A percentile compares a stretch with the other conserved stretches of the same genome.
Conservation (phyloP, 495 filamentous ascomycete species). For the Neurospora discreta region DNA sequence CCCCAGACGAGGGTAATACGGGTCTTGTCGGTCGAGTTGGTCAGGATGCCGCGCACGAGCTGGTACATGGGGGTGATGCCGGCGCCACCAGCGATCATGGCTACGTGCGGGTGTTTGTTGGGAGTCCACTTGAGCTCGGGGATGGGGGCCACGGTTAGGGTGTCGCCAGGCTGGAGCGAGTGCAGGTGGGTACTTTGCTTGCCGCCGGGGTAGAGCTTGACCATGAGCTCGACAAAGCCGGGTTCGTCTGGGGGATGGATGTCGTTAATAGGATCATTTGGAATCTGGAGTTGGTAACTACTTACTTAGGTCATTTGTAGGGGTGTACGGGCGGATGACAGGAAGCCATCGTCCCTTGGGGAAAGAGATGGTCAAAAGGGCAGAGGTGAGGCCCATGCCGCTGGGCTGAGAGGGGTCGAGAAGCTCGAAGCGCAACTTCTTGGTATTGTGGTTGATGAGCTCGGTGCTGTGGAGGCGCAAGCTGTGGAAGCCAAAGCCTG, state of each 20-base stretch:
- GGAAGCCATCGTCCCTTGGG: constrained; percentile 42
- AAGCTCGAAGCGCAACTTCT: constrained; percentile 50
- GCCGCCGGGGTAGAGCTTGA: constrained; percentile 55
- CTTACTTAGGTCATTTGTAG: constrained; percentile 43
- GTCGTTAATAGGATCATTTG: not conserved
- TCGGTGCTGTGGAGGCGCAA: constrained; percentile 40
- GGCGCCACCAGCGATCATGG: constrained; percentile 51
- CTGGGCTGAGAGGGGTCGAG: constrained; percentile 37
- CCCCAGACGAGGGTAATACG: constrained; percentile 55
- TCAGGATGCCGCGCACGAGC: constrained; percentile 47
- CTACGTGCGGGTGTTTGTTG: constrained; percentile 43
- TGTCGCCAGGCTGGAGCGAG: constrained; percentile 47
- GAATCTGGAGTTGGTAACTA: not conserved
- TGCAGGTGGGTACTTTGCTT: constrained; percentile 52
- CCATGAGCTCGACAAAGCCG: constrained; percentile 46
- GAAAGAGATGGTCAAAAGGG: constrained; percentile 43
- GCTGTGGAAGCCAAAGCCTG: constrained; percentile 24
- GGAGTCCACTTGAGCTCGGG: constrained; percentile 43
- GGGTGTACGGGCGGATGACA: constrained; percentile 49
- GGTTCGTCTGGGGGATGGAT: constrained; percentile 31
- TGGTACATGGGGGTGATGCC: constrained; percentile 57
- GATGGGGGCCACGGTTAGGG: constrained; percentile 41
- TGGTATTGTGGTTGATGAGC: constrained; percentile 54
- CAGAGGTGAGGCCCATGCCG: constrained; percentile 44
- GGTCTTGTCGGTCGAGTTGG: constrained; percentile 50